Base-by-base conservation (phyloP, 345 rosid species). In the Kandelia obovata region DNA sequence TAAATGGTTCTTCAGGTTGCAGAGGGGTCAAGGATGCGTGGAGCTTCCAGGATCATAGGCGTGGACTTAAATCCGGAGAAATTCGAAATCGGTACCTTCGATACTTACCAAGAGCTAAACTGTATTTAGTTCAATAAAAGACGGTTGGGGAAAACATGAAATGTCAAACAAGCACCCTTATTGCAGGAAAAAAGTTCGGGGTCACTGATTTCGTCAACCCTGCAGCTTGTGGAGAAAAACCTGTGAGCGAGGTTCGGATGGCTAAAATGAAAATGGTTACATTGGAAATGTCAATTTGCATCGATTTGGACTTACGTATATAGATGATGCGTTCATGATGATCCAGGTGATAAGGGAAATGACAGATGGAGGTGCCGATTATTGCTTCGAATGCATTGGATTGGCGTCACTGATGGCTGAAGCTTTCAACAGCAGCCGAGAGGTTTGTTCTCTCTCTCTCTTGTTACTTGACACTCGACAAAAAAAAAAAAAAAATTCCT, bases 311-410 rank as follows among this genome's bases (percentile, higher is more conserved):
- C 15, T 2, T 37, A 9, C 15, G 2, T 39, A 2, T 39, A 11
- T 11, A 39, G 3, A 39, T 39, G 47, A 11, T 43, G 49, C 16
- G 49, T 3, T 43, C 5, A 43, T 6, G 0, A 21, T 65, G 55
- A 27, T 2, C 57, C 15, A 87, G 96, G 89, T 87, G 20, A 86
- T 87, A 9, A 78, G 69, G 37, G 91, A 86, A 72, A 82, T 83
- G 76, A 86, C 93, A 2, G 81, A 73, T 7, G 87, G 83, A n/a
- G 97, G 93, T 47, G 92, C 84, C 28, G 96, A 91, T 65, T 91
- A 86, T 34, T 83, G 89, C 86, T 91, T 91, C 21, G 96, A 89
- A 71, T 89, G 96, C 72, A 68, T 91, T 69, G 95, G 97, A 17
- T 76, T 83, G 64, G 75, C 88, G 7, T 83, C 93, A 0, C 43